Base-by-base conservation (phyloP, 768 basidiomycete species). In the Russula sp. region DNA sequence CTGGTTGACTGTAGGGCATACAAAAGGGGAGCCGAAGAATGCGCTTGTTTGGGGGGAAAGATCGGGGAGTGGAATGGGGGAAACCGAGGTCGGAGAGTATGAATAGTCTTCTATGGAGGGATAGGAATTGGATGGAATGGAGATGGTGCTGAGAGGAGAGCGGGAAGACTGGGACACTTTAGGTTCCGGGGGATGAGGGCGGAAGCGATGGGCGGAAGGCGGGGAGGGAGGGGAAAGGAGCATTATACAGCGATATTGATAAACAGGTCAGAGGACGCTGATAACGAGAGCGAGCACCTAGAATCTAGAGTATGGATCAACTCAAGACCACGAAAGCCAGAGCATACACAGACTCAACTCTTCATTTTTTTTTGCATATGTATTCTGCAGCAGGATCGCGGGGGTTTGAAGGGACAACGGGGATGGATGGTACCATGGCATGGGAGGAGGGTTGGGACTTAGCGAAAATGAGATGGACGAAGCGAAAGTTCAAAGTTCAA, bases 201-300 rank as follows among this genome's bases (percentile, higher is more conserved):
- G 30, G 36, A 65, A 67, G 50, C 36, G 66, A 65, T 59, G n/a
- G 2, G 40, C 9, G 16, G 54, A 24, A 2, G 66, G 59, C 14
- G 66, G 59, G 42, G 66, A 57, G 44, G 63, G 59, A n/a, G 66
- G 66, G 24, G 66, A 65, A 24, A 67, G 63, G 50, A 67, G 46
- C 66, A 67, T 67, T 61, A 67, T 59, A 60, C 10, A 44, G 18
- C 28, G 42, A 59, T 50, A 42, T 60, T 28, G 51, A 61, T 48
- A 44, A 24, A 61, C 51, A 57, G 26, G 22, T 22, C 20, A 50
- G 40, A 11, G 20, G 59, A 55, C 7, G 40, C 32, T 61, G 55
- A n/a, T 42, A 22, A 38, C 30, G 26, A 54, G 9, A 20, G 26
- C 36, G 28, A n/a, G 48, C n/a, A n/a, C n/a, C n/a, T n/a, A n/a